These are phyloP conservation scores for Hymenoscyphus linearis DNA, from an alignment of 2,329 filamentous ascomycete species.

Conservation along the genomic window DNA sequence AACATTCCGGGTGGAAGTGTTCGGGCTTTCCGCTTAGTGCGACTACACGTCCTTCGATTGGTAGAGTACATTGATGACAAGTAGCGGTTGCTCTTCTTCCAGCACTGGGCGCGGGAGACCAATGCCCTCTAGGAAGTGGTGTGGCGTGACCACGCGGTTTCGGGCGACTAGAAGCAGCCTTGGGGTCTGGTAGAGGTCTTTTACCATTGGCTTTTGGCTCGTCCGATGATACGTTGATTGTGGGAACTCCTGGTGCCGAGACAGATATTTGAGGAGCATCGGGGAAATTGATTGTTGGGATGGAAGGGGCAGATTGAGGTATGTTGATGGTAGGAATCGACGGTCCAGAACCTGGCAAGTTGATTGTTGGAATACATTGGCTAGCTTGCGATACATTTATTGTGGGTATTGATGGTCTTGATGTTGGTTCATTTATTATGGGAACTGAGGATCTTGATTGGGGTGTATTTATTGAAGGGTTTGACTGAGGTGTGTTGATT, in stretches of 20 bases:
- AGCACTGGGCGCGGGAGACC: constrained; percentile 48
- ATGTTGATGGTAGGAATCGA: constrained; percentile 28
- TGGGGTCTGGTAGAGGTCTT: constrained; percentile 38
- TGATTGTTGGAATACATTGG: constrained; percentile 17
- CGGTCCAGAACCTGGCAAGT: constrained; percentile 11
- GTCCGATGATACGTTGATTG: constrained; percentile 43
- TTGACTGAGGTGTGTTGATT: constrained; percentile 43
- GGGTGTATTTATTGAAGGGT: constrained; percentile 41
- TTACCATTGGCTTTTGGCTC: constrained; percentile 16
- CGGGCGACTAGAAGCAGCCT: constrained; percentile 21
- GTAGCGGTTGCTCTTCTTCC: constrained; percentile 57
- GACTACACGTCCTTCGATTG: constrained; percentile 88
- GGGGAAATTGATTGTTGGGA: constrained; percentile 31
- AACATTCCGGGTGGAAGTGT: constrained; percentile 91
- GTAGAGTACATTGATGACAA: constrained; percentile 77
- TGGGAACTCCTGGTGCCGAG: constrained; percentile 32
- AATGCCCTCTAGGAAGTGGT: constrained; percentile 39
- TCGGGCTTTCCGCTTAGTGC: constrained; percentile 66
- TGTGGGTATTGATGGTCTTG: constrained; percentile 9
- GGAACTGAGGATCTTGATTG: constrained; percentile 27
- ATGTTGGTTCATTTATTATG: not conserved
- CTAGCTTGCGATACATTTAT: constrained; percentile 17
- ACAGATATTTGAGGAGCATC: constrained; percentile 26
- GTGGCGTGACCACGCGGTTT: constrained; percentile 34
- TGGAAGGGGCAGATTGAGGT: constrained; percentile 35